Base-by-base conservation (phyloP, 2,329 filamentous ascomycete genomes). In the Claviceps fusiformis region DNA sequence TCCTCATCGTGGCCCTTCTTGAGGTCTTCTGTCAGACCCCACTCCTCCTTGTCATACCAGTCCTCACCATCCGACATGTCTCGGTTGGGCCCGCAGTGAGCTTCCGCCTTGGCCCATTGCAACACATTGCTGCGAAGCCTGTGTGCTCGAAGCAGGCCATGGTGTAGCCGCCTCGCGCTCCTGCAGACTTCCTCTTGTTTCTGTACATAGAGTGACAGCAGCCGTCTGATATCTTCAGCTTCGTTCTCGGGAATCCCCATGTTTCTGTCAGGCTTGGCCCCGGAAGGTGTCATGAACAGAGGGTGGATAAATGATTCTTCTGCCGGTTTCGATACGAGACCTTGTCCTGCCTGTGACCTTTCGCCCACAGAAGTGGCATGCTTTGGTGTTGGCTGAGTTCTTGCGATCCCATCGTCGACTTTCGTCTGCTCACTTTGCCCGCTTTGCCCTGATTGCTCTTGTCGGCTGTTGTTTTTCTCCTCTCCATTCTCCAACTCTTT, bases 1-100 rank as follows among this genome's bases (percentile, higher is more conserved):
- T 92, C 88, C 64, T 87, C 84, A 58, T 90, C 86, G 62, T 87
- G 84, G 0, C 88, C 88, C 71, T 93, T 93, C 67, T 88, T 85
- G 8, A 92, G 71, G 60, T 87, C 84, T 58, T 87, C 85, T 9
- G 81, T 78, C 51, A 93, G 68, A 0, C 80, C 81, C 87, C 87
- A 92, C 70, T 89, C 86, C 54, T 89, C 85, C 64, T 80, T 81
- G 68, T 95, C 89, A 65, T 90, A 91, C 86, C 87, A 95, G 66
- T 95, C 89, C 72, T 95, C 89, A 11, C 87, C 87, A 65, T 95
- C 89, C 52, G 86, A 90, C 83, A 93, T 83, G 67, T 91, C 87
- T 52, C 83, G 69, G 65, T 83, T 81, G 19, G 73, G 65, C 1
- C 82, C 81, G 53, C 74, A 76, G 63, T 92, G 88, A 27, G 79